A percentile compares a stretch with the other conserved stretches of the same genome.
These are phyloP conservation scores for Fusarium irregulare DNA, from an alignment of 2,329 filamentous ascomycete species.

Conservation along the genomic window DNA sequence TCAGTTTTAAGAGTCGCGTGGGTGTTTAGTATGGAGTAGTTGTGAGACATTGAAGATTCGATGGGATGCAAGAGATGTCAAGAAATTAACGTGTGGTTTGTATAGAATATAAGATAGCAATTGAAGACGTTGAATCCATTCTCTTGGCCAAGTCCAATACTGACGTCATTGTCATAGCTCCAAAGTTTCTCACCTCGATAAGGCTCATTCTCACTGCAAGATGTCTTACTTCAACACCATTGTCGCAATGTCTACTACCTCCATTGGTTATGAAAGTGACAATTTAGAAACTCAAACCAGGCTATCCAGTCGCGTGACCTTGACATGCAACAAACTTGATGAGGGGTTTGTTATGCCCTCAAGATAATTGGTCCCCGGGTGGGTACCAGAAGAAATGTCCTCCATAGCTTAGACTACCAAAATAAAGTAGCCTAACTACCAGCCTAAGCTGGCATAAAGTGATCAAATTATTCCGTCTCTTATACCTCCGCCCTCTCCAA, in stretches of 20 bases:
- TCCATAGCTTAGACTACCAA: too few species aligned
- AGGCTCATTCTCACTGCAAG: background rate
- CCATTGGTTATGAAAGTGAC: rapidly evolving
- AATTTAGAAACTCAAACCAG: background rate
- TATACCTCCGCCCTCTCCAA: too few species aligned
- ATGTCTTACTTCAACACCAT: background rate
- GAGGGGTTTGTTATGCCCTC: background rate
- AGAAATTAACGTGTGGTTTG: background rate
- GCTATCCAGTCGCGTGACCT: too few species aligned
- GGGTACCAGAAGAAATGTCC: too few species aligned
- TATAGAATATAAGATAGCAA: background rate
- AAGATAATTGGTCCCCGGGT: background rate
- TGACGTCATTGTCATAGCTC: background rate
- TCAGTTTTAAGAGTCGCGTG: background rate
- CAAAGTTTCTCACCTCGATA: too few species aligned
- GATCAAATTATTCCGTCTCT: too few species aligned
- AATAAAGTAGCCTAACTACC: too few species aligned
- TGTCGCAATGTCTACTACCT: background rate
- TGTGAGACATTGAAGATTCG: too few species aligned
- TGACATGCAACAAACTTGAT: background rate
- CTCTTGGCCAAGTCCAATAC: rapidly evolving
- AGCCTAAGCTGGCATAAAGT: too few species aligned
- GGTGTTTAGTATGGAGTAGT: rapidly evolving
- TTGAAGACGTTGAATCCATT: background rate
- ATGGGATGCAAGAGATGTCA: rapidly evolving